Conservation (phyloP, 140 eudicot genomes). For the Ambrosia hybrid region DNA sequence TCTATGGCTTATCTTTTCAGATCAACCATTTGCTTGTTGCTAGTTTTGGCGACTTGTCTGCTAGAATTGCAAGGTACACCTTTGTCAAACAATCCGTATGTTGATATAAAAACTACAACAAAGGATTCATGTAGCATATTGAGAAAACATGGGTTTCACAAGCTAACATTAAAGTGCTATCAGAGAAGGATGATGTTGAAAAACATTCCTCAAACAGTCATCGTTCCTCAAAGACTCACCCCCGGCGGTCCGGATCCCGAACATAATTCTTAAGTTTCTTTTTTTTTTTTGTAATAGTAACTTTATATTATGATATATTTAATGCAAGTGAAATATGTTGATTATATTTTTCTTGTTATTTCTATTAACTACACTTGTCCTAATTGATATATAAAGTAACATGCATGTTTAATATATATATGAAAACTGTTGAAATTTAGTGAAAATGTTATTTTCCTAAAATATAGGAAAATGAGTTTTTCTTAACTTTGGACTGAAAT, state of each 20-base stretch:
- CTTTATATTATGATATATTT: too few species aligned
- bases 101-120: neutral
- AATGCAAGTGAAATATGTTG: too few species aligned
- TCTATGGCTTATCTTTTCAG: conserved; percentile 25
- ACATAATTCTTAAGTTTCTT: neutral
- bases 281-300: too few species aligned
- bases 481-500: too few species aligned
- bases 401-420: too few species aligned
- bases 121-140: conserved; percentile 13
- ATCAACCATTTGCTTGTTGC: conserved; percentile 17
- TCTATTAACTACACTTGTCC: too few species aligned
- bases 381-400: too few species aligned
- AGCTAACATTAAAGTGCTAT: conserved; percentile 33
- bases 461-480: too few species aligned
- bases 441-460: too few species aligned
- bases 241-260: neutral
- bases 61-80: conserved; percentile 8
- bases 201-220: conserved; percentile 28
- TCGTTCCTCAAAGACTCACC: neutral
- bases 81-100: neutral
- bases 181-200: conserved; percentile 41
- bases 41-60: neutral
- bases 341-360: too few species aligned
- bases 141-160: conserved; percentile 38
- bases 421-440: too few species aligned